Conservation (phyloP, 2,329 filamentous ascomycete genomes). For the Tolypocladium cylindrosporum region DNA sequence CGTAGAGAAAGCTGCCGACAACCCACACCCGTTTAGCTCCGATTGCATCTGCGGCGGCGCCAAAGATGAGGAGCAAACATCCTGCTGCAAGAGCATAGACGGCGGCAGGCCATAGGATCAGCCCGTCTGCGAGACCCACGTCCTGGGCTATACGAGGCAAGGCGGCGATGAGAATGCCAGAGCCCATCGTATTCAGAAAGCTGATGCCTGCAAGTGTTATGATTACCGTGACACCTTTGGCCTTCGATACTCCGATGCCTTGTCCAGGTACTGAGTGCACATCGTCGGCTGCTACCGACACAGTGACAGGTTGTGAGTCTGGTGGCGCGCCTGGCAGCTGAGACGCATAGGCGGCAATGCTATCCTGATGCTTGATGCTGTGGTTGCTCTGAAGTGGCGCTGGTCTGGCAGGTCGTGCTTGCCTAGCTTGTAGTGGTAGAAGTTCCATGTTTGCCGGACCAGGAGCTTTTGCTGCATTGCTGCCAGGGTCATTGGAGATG, state of each 20-base stretch:
- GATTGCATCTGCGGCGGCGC: conserved; percentile 25
- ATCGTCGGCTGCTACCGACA: background rate
- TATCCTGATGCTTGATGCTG: background rate
- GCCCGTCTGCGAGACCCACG: conserved; percentile 15
- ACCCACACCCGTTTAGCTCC: conserved; percentile 24
- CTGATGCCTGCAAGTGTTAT: conserved; percentile 21
- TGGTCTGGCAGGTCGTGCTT: background rate
- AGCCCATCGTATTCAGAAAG: conserved; percentile 26
- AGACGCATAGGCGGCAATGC: background rate
- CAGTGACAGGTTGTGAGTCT: background rate
- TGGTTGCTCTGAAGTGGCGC: background rate
- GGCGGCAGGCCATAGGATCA: conserved; percentile 22
- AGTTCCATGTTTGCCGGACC: background rate
- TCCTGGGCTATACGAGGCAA: conserved; percentile 27
- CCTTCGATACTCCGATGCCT: background rate
- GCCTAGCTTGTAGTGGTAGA: background rate
- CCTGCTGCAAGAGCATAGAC: conserved; percentile 17
- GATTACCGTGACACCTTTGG: conserved; percentile 16
- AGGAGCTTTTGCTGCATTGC: background rate
- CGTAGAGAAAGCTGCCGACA: conserved; percentile 20
- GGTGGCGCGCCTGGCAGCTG: background rate
- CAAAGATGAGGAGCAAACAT: conserved; percentile 24
- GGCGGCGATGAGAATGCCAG: conserved; percentile 25
- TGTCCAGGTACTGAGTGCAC: background rate
- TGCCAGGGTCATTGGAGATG: background rate